phyloP scores from a whole-genome alignment of 2,329 filamentous ascomycete species.

The Botryotinia globosa region DNA sequence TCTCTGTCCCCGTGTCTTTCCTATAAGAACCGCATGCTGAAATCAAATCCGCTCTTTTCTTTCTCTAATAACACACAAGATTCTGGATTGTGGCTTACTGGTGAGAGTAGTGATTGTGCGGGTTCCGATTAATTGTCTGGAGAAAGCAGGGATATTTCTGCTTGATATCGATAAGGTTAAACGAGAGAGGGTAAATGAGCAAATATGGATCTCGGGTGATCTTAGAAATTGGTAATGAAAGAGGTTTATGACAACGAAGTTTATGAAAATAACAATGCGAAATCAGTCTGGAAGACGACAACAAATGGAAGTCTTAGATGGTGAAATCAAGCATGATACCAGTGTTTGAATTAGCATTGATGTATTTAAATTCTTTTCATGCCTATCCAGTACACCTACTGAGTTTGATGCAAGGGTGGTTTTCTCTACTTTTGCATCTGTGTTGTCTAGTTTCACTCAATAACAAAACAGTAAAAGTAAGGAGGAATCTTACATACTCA shows the following conservation, averaged over 20 bases:
- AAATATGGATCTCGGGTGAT: neutral
- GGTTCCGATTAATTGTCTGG: rapidly evolving
- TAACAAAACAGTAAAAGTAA: neutral
- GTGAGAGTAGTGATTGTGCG: neutral
- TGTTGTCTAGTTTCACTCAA: neutral
- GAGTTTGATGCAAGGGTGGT: neutral
- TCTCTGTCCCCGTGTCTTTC: neutral
- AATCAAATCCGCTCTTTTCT: neutral
- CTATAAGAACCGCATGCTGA: neutral
- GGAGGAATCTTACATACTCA: neutral
- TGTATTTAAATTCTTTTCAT: neutral
- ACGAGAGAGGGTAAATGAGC: neutral
- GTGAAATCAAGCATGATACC: neutral
- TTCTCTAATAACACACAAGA: neutral
- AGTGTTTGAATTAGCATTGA: neutral
- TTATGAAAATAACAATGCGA: neutral
- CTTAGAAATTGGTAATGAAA: neutral
- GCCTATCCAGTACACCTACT: neutral
- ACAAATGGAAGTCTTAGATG: neutral
- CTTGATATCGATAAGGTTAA: neutral
- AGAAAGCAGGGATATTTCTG: neutral
- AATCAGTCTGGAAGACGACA: neutral
- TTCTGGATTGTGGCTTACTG: neutral
- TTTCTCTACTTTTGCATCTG: neutral
- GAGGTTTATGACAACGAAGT: neutral